Percentiles rank a stretch among this genome's conserved stretches.
These are phyloP conservation scores for Arthrobotrys musiformis DNA, from an alignment of 2,329 filamentous ascomycete genomes.

Conservation along the genomic window DNA sequence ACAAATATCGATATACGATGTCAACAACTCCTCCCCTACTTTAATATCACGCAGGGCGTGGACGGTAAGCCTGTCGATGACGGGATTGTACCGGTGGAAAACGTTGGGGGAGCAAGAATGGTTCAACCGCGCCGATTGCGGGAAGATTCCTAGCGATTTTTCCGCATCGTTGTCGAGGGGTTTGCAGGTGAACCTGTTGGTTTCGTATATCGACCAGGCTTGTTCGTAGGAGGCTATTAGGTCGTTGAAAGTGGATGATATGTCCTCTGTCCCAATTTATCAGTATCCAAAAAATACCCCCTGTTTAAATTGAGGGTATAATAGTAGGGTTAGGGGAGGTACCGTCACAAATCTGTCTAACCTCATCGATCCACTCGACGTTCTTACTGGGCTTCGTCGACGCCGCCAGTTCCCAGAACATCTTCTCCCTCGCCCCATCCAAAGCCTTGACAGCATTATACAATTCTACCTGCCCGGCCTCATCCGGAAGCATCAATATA, in stretches of 20 bases:
- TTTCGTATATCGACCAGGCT: constrained; percentile 54
- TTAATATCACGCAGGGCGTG: constrained; percentile 59
- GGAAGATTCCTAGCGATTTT: constrained; percentile 56
- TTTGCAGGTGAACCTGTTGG: constrained; percentile 51
- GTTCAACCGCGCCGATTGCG: constrained; percentile 60
- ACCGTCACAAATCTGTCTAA: constrained; percentile 28
- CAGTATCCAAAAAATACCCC: not conserved
- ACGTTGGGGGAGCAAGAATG: constrained; percentile 60
- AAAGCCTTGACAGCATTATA: constrained; percentile 11
- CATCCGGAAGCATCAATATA: constrained; percentile 37
- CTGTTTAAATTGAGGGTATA: not conserved
- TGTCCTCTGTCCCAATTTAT: constrained; percentile 13
- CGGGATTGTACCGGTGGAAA: constrained; percentile 58
- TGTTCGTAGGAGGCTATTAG: constrained; percentile 31
- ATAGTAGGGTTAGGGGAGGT: not conserved
- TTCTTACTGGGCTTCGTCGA: constrained; percentile 40
- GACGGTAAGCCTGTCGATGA: constrained; percentile 56
- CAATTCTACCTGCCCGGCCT: constrained; percentile 31
- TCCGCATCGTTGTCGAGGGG: not conserved
- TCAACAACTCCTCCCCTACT: constrained; percentile 59
- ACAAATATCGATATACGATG: constrained; percentile 57
- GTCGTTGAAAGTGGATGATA: constrained; percentile 28
- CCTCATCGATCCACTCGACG: constrained; percentile 34
- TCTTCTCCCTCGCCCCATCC: not conserved
- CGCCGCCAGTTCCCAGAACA: constrained; percentile 41